Percentiles rank a stretch among this genome's conserved stretches.
phyloP scores from a whole-genome alignment of 164 flowering plant genomes.

The Chimonanthus praecox region DNA sequence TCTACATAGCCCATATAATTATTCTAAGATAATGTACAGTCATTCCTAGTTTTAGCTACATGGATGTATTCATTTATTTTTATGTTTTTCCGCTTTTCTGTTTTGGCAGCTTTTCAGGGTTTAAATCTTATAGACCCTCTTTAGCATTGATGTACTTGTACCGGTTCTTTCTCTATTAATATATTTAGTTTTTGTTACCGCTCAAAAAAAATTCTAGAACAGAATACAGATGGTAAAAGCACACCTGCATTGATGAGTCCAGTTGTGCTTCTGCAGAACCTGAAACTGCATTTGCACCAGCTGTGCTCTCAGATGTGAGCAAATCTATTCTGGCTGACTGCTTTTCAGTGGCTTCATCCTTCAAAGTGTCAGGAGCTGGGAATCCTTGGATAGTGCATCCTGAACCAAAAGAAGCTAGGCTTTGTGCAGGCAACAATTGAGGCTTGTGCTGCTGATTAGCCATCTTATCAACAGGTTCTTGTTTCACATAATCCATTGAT shows the following conservation, averaged over 20 bases:
- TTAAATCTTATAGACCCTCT: no score
- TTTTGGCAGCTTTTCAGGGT: no score
- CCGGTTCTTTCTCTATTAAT: no score
- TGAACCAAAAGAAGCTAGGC: constrained; percentile 35
- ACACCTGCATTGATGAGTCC: constrained; percentile 39
- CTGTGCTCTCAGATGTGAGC: constrained; percentile 25
- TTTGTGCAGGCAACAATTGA: constrained; percentile 31
- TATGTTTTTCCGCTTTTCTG: no score
- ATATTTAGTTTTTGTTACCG: no score
- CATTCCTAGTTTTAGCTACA: no score
- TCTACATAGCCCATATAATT: no score
- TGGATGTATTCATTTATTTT: no score
- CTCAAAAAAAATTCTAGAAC: no score
- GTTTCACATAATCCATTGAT: constrained; percentile 45
- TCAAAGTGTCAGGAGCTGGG: constrained; percentile 27
- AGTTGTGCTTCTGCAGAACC: constrained; percentile 18
- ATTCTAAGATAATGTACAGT: no score
- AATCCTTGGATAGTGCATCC: constrained; percentile 38
- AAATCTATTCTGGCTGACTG: constrained; percentile 40
- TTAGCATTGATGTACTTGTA: no score
- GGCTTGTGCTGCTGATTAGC: constrained; percentile 51
- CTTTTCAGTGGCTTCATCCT: constrained; percentile 47
- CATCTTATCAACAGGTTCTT: constrained; percentile 56
- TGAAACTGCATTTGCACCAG: constrained; percentile 40
- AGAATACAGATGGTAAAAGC: neutral